Evolutionary conservation across 768 basidiomycete genomes (phyloP).

Genomic region (Botryobasidium botryosum): DNA sequence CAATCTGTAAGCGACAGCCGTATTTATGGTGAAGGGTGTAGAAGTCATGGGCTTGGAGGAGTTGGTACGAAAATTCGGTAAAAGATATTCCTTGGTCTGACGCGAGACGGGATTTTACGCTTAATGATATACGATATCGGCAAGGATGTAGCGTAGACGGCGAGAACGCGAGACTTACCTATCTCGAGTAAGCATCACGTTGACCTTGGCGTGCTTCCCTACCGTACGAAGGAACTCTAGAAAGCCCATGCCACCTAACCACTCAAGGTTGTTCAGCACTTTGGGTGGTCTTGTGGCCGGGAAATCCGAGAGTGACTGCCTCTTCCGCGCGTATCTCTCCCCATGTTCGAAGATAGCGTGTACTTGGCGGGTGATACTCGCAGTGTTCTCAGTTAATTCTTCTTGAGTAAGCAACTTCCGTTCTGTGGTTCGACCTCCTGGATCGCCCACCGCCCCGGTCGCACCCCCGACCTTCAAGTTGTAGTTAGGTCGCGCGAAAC

Average conservation of each 20-base stretch:
- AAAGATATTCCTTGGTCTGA: constrained; percentile 88
- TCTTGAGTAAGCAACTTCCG: constrained; percentile 46
- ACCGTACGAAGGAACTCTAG: constrained; percentile 72
- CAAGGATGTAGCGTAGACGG: constrained; percentile 1
- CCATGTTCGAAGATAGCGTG: constrained; percentile 59
- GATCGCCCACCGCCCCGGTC: constrained; percentile 93
- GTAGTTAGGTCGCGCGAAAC: too few species aligned
- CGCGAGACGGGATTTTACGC: constrained; percentile 64
- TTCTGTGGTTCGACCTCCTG: constrained; percentile 75
- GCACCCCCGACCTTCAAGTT: constrained; percentile 76
- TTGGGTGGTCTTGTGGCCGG: constrained; percentile 16
- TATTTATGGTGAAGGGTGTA: constrained; percentile 46
- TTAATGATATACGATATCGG: constrained; percentile 19
- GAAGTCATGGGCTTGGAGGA: constrained; percentile 95
- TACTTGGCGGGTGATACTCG: constrained; percentile 43
- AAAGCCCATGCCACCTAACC: constrained; percentile 57
- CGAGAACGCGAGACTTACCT: constrained; percentile 34
- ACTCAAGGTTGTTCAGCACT: constrained; percentile 53
- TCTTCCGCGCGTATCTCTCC: constrained; percentile 36
- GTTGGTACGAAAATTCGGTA: constrained; percentile 94
- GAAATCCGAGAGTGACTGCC: constrained; percentile 7
- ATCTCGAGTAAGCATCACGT: constrained; percentile 79
- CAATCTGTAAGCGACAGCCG: constrained; percentile 73
- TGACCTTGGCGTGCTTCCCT: constrained; percentile 67
- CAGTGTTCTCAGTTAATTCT: constrained; percentile 49